These are phyloP conservation scores for Arachis hypogaea DNA, from an alignment of 306 rosid species.

Conservation along the genomic window DNA sequence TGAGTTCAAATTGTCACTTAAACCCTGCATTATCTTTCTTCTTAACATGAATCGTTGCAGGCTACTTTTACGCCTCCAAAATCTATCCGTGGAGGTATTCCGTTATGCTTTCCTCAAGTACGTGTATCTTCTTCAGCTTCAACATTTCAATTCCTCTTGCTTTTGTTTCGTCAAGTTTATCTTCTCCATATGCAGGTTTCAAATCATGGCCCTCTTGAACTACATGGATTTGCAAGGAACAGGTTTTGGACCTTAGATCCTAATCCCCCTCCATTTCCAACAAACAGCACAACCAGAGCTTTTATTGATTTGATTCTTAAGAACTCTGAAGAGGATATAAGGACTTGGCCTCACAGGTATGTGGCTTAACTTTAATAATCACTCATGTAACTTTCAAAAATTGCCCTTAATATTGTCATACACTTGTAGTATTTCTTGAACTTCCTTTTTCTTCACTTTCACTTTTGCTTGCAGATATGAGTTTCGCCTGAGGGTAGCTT, in stretches of 20 bases:
- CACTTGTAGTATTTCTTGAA: background rate
- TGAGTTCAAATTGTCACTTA: background rate
- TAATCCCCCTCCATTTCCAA: slow-evolving; percentile 69
- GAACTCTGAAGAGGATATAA: slow-evolving; percentile 63
- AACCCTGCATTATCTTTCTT: background rate
- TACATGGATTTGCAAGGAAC: slow-evolving; percentile 82
- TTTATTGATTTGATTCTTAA: slow-evolving; percentile 67
- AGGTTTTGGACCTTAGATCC: slow-evolving; percentile 72
- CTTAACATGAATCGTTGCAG: slow-evolving; percentile 48
- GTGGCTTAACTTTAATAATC: background rate
- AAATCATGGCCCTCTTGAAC: slow-evolving; percentile 62
- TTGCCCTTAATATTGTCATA: slow-evolving; percentile 11
- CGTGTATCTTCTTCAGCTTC: slow-evolving; percentile 36
- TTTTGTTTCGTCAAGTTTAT: slow-evolving; percentile 13
- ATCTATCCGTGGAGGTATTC: slow-evolving; percentile 84
- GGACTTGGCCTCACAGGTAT: slow-evolving; percentile 78
- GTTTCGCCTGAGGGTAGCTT: slow-evolving; percentile 67
- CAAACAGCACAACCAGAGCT: slow-evolving; percentile 52
- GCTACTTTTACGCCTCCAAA: slow-evolving; percentile 68
- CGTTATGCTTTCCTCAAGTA: slow-evolving; percentile 83
- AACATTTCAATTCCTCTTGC: slow-evolving; percentile 1
- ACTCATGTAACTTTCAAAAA: slow-evolving; percentile 1
- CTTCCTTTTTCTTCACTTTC: background rate
- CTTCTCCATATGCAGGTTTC: slow-evolving; percentile 57
- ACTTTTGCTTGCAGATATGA: slow-evolving; percentile 64